These are phyloP conservation scores for Leucocoprinus birnbaumii DNA, from an alignment of 768 basidiomycete genomes.

Conservation along the genomic window DNA sequence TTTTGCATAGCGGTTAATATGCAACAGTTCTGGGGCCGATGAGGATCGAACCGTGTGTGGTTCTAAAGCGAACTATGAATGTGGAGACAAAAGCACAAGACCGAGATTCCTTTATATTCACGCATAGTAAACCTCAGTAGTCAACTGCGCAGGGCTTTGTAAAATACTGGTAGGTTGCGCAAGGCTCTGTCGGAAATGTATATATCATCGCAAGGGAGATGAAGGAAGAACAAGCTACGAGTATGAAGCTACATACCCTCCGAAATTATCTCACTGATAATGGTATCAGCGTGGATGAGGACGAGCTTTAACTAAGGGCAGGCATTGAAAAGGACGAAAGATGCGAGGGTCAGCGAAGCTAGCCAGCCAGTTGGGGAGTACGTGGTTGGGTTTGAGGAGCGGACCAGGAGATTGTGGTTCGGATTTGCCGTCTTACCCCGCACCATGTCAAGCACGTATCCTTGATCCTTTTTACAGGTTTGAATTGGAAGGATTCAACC, in stretches of 20 bases:
- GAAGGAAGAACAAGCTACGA: slow-evolving; percentile 65
- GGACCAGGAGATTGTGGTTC: slow-evolving; percentile 20
- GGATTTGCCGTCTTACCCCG: slow-evolving; percentile 75
- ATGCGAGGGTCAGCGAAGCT: slow-evolving; percentile 71
- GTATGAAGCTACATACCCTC: slow-evolving; percentile 73
- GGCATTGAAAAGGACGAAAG: slow-evolving; percentile 62
- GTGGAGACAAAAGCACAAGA: slow-evolving; percentile 68
- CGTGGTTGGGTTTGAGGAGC: slow-evolving; percentile 38
- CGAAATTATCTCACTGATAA: slow-evolving; percentile 87
- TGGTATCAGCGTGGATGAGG: slow-evolving; percentile 78
- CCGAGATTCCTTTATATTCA: slow-evolving; percentile 59
- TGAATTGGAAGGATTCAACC: slow-evolving; percentile 1
- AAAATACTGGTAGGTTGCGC: slow-evolving; percentile 66
- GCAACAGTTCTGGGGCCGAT: no score
- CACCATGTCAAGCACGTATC: slow-evolving; percentile 94
- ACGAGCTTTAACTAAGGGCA: slow-evolving; percentile 58
- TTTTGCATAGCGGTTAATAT: no score
- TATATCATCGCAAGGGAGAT: slow-evolving; percentile 53
- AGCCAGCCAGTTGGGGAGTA: slow-evolving; percentile 62
- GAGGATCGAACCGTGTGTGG: slow-evolving; percentile 75
- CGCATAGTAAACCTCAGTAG: slow-evolving; percentile 74
- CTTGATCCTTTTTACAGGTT: background rate
- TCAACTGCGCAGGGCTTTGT: slow-evolving; percentile 65
- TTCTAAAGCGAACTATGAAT: slow-evolving; percentile 83
- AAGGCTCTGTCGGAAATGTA: slow-evolving; percentile 72